Conservation (phyloP, 2,329 filamentous ascomycete species). For the Talaromyces islandicus region DNA sequence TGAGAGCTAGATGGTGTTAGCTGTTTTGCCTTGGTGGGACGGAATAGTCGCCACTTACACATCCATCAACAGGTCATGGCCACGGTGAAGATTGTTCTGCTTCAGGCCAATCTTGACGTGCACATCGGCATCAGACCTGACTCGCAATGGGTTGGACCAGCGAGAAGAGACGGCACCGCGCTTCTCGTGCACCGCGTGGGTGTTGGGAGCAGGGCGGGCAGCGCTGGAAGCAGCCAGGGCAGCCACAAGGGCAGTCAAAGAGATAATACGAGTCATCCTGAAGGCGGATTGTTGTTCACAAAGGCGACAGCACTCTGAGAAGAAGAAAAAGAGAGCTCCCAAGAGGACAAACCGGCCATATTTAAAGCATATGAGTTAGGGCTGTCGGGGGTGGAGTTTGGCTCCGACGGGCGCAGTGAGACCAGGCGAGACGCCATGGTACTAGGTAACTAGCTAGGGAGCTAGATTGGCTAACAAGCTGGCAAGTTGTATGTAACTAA, state of each 20-base stretch:
- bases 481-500: too few relatives aligned
- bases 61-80: slow-evolving; percentile 9
- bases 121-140: slow-evolving; percentile 3
- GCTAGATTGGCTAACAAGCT: neutral
- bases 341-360: neutral
- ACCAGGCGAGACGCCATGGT: neutral
- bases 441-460: neutral
- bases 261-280: slow-evolving; percentile 4
- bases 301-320: neutral
- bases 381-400: neutral
- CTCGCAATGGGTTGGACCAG: slow-evolving; percentile 4
- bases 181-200: slow-evolving; percentile 9
- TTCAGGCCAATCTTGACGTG: slow-evolving; percentile 9
- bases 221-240: slow-evolving; percentile 4
- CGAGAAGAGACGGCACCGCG: slow-evolving; percentile 1
- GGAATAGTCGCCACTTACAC: neutral
- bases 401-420: neutral
- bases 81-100: slow-evolving; percentile 9
- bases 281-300: neutral
- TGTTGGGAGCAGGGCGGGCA: slow-evolving; percentile 6
- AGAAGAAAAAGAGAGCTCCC: neutral
- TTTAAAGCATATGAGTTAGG: neutral
- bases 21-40: neutral
- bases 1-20: slow-evolving; percentile 19
- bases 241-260: slow-evolving; percentile 6